Evolutionary conservation across 139 green algal genomes (phyloP).

Genomic region (Micractinium conductrix): DNA sequence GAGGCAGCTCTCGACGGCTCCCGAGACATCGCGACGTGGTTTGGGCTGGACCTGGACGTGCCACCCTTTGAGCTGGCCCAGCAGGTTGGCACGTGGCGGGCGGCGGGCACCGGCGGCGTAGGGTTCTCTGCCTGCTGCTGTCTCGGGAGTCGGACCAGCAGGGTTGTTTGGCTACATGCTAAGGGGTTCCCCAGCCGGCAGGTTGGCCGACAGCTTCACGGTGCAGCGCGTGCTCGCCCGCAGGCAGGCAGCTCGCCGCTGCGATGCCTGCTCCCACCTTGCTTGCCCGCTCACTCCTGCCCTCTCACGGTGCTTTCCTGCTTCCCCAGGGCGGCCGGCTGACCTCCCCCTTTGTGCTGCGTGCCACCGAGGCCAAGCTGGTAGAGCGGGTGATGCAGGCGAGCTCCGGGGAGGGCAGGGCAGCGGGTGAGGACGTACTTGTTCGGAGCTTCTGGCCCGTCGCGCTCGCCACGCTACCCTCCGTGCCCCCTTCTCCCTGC

Average conservation of each 20-base stretch:
- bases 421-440: neutral
- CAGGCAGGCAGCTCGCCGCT: no score
- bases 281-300: no score
- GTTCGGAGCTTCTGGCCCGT: neutral
- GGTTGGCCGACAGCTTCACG: neutral
- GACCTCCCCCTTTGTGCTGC: constrained; percentile 26
- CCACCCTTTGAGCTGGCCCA: constrained; percentile 1
- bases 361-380: constrained; percentile 11
- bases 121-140: neutral
- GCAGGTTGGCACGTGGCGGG: neutral
- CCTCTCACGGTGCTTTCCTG: neutral
- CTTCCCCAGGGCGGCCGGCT: no score
- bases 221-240: neutral
- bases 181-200: neutral
- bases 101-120: neutral
- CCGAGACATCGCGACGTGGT: constrained; percentile 17
- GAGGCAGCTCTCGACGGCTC: constrained; percentile 1
- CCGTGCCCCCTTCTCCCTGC: neutral
- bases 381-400: constrained; percentile 24
- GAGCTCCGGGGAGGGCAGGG: neutral
- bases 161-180: neutral
- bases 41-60: constrained; percentile 27
- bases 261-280: neutral
- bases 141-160: neutral
- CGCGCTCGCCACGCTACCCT: neutral